phyloP scores from a whole-genome alignment of 192 early-diverging fungal genomes.

The Rhizophagus clarus region DNA sequence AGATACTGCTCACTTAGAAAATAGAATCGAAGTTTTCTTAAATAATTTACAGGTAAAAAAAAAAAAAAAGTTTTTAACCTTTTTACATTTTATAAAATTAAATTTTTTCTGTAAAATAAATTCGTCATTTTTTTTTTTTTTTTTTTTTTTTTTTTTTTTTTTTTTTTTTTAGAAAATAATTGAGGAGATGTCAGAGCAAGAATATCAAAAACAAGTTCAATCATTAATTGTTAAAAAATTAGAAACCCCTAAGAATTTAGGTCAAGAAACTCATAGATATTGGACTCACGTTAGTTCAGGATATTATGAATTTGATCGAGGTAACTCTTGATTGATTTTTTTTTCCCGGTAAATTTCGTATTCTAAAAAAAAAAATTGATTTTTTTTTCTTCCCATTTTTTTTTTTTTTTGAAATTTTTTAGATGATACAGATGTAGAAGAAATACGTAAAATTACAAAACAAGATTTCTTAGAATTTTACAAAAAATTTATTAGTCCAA shows the following conservation, averaged over 20 bases:
- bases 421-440: slow-evolving; percentile 9
- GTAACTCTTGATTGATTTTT: too few relatives aligned
- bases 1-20: slow-evolving; percentile 75
- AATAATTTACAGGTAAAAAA: slow-evolving; percentile 27
- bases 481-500: slow-evolving; percentile 54
- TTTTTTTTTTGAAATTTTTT: not conserved
- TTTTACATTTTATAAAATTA: not conserved
- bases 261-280: slow-evolving; percentile 64
- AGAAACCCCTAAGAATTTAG: slow-evolving; percentile 79
- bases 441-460: slow-evolving; percentile 32
- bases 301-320: slow-evolving; percentile 76
- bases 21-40: slow-evolving; percentile 74
- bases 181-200: slow-evolving; percentile 60
- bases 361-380: too few relatives aligned
- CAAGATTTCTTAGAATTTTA: slow-evolving; percentile 63
- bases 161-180: slow-evolving; percentile 34
- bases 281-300: slow-evolving; percentile 70
- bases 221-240: slow-evolving; percentile 63
- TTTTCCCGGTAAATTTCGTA: too few relatives aligned
- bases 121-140: slow-evolving; percentile 8
- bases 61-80: too few relatives aligned
- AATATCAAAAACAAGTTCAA: slow-evolving; percentile 66
- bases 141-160: slow-evolving; percentile 18
- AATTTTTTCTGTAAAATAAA: not conserved
- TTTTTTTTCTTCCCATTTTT: not conserved